These are phyloP conservation scores for Gymnopilus dilepis DNA, from an alignment of 768 basidiomycete species.

Conservation along the genomic window DNA sequence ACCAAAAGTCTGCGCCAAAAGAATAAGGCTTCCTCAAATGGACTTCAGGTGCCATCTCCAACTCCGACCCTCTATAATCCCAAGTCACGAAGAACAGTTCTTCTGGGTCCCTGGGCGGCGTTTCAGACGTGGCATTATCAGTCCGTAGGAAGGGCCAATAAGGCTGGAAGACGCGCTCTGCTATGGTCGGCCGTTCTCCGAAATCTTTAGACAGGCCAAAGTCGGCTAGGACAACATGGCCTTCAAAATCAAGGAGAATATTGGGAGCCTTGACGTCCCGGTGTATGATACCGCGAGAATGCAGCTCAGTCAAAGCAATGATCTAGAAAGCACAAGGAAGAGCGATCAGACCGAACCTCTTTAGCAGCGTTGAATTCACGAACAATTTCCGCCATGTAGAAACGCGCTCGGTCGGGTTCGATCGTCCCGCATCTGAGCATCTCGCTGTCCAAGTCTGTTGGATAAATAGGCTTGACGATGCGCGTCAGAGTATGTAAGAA, in stretches of 20 bases:
- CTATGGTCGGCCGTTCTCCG: constrained; percentile 24
- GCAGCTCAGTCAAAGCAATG: constrained; percentile 36
- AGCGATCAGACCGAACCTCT: no score
- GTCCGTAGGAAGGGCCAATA: constrained; percentile 36
- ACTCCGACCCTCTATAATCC: constrained; percentile 34
- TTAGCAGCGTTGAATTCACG: constrained; percentile 15
- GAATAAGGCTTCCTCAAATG: constrained; percentile 30
- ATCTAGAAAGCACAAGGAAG: constrained; percentile 32
- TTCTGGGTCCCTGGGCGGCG: constrained; percentile 26
- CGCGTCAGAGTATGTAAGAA: no score
- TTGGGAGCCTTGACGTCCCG: constrained; percentile 41
- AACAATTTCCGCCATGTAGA: constrained; percentile 43
- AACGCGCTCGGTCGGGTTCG: constrained; percentile 29
- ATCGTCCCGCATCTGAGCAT: constrained; percentile 32
- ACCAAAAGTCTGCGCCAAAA: constrained; percentile 71
- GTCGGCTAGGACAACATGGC: constrained; percentile 38
- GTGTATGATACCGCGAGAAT: constrained; percentile 38
- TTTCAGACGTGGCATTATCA: constrained; percentile 26
- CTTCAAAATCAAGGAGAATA: constrained; percentile 35
- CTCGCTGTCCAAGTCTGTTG: constrained; percentile 37
- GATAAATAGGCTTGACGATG: constrained; percentile 29
- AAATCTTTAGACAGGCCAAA: constrained; percentile 39
- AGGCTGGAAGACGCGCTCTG: constrained; percentile 36
- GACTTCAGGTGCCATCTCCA: constrained; percentile 41
- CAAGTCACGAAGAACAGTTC: constrained; percentile 33